Evolutionary conservation across 2,329 filamentous ascomycete genomes (phyloP).

Genomic region (Cytospora schulzeri): DNA sequence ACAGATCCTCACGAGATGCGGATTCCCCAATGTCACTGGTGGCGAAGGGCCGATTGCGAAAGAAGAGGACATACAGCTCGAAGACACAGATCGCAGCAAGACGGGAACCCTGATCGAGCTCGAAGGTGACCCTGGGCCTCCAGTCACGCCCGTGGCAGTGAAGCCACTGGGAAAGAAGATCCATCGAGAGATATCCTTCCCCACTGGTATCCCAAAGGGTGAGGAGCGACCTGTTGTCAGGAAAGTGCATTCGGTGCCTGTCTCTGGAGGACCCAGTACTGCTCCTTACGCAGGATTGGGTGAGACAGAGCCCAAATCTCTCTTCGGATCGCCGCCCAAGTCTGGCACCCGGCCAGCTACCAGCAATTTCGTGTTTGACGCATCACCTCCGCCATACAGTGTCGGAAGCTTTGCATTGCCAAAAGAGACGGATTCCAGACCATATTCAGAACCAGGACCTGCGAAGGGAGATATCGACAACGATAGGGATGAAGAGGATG

Average conservation of each 20-base stretch:
- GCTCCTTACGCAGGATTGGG: background rate
- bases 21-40: slow-evolving; percentile 50
- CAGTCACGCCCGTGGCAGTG: slow-evolving; percentile 14
- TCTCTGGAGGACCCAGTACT: background rate
- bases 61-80: slow-evolving; percentile 46
- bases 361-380: background rate
- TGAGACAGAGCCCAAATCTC: slow-evolving; percentile 6
- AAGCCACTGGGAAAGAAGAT: slow-evolving; percentile 17
- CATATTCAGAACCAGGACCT: background rate
- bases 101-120: slow-evolving; percentile 46
- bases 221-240: slow-evolving; percentile 21
- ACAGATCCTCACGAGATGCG: slow-evolving; percentile 55
- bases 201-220: slow-evolving; percentile 8
- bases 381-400: slow-evolving; percentile 16
- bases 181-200: slow-evolving; percentile 21
- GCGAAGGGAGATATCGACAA: slow-evolving; percentile 19
- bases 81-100: slow-evolving; percentile 36
- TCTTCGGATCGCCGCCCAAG: background rate
- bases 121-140: slow-evolving; percentile 37
- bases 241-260: slow-evolving; percentile 18
- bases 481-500: slow-evolving; percentile 15
- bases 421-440: background rate
- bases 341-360: background rate
- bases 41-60: slow-evolving; percentile 50
- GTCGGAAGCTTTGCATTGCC: slow-evolving; percentile 1